These are phyloP conservation scores for Trichoderma guizhouense DNA, from an alignment of 2,329 filamentous ascomycete genomes.

Conservation along the genomic window DNA sequence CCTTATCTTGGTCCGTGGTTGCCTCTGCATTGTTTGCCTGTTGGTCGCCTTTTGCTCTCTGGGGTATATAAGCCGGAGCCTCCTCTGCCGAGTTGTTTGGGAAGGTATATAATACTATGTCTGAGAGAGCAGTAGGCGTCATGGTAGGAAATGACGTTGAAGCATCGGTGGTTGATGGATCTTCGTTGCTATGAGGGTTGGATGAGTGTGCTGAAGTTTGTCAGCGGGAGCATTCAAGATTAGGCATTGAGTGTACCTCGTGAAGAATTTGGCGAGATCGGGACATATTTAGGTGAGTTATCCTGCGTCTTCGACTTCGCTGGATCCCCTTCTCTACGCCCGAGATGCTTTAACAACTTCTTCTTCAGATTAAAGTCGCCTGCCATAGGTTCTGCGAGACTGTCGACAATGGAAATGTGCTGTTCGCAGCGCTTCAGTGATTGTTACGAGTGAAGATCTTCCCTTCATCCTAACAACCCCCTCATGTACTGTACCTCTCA, in stretches of 20 bases:
- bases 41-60: too few relatives aligned
- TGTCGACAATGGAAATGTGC: not conserved
- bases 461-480: not conserved
- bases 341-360: not conserved
- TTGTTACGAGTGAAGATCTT: not conserved
- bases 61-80: too few relatives aligned
- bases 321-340: not conserved
- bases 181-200: not conserved
- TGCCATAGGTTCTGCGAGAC: not conserved
- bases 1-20: too few relatives aligned
- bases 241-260: not conserved
- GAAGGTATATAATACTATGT: too few relatives aligned
- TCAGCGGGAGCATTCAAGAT: not conserved
- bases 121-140: too few relatives aligned
- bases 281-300: not conserved
- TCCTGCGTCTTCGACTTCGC: not conserved
- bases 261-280: not conserved
- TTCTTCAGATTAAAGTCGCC: not conserved
- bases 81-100: too few relatives aligned
- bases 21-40: too few relatives aligned
- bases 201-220: not conserved
- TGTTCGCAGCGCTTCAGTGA: not conserved
- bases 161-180: not conserved
- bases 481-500: not conserved
- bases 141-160: too few relatives aligned